A percentile compares a stretch with the other conserved stretches of the same genome.
Evolutionary conservation across 202 grass and related monocot species (phyloP).

Genomic region (Brachypodium distachyon): DNA sequence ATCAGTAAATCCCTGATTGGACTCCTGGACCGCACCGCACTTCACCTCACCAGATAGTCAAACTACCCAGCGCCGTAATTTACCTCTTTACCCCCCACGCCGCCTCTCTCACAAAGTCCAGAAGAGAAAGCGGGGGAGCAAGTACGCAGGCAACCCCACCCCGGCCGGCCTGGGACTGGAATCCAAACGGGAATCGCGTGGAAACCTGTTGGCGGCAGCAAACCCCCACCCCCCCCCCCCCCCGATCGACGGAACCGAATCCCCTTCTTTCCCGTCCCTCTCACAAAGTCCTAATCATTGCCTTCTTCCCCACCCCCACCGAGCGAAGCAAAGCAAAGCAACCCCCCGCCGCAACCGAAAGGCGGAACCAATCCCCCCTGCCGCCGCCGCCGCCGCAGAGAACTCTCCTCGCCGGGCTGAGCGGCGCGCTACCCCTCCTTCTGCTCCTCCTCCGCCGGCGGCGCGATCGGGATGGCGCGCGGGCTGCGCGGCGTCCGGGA

Average conservation of each 20-base stretch:
- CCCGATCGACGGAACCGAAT: background rate
- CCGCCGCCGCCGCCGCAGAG: background rate
- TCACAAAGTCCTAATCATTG: conserved; percentile 27
- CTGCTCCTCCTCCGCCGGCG: background rate
- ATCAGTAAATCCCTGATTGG: background rate
- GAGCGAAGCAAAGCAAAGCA: conserved; percentile 9
- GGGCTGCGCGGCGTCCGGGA: conserved; percentile 92
- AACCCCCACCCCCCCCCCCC: background rate
- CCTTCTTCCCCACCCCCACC: background rate
- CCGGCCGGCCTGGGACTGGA: background rate
- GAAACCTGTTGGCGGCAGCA: no score
- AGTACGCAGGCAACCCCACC: background rate
- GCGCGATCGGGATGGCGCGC: conserved; percentile 38
- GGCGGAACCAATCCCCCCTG: background rate
- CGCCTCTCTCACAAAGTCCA: no score
- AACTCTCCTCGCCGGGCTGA: background rate
- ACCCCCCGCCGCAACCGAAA: background rate
- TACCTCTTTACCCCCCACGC: no score
- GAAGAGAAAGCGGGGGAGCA: no score
- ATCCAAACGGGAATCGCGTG: background rate
- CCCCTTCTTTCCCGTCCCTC: background rate
- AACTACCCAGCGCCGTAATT: no score
- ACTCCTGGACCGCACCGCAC: background rate
- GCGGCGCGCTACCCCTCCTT: background rate
- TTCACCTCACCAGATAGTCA: background rate